Conservation (phyloP, 345 rosid species). For the Syzygium oleosum region DNA sequence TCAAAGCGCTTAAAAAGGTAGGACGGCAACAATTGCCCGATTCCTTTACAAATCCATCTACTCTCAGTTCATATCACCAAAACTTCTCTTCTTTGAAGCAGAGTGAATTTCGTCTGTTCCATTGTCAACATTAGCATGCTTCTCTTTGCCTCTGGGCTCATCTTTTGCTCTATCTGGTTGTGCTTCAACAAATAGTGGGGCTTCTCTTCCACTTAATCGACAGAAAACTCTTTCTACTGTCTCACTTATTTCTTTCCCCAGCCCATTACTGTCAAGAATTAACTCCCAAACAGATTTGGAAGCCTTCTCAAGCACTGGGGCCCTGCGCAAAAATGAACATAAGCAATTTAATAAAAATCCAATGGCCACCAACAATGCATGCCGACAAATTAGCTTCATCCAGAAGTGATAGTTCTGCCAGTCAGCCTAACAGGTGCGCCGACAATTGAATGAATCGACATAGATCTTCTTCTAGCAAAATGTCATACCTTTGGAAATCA, state of each 20-base stretch:
- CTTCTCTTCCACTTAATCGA: constrained; percentile 69
- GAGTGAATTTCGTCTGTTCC: constrained; percentile 34
- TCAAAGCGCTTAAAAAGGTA: background rate
- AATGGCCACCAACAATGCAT: background rate
- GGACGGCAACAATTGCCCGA: background rate
- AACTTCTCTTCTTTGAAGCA: constrained; percentile 50
- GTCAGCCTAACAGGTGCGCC: background rate
- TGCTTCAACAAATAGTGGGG: constrained; percentile 45
- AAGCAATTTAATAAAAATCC: background rate
- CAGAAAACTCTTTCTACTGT: constrained; percentile 64
- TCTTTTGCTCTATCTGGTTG: constrained; percentile 21
- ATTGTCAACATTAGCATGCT: constrained; percentile 9
- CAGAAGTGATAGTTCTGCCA: background rate
- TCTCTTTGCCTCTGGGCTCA: constrained; percentile 30
- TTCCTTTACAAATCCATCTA: constrained; percentile 12
- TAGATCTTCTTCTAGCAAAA: background rate
- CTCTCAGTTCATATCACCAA: constrained; percentile 31
- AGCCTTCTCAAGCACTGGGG: constrained; percentile 89
- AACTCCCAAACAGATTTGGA: constrained; percentile 98
- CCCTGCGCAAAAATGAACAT: constrained; percentile 25
- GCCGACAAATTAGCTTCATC: background rate
- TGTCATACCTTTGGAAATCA: background rate
- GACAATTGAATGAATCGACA: background rate
- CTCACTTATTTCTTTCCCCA: constrained; percentile 58
- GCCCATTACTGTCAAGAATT: constrained; percentile 67